phyloP scores from a whole-genome alignment of 495 filamentous ascomycete species.

The Xylaria cubensis region DNA sequence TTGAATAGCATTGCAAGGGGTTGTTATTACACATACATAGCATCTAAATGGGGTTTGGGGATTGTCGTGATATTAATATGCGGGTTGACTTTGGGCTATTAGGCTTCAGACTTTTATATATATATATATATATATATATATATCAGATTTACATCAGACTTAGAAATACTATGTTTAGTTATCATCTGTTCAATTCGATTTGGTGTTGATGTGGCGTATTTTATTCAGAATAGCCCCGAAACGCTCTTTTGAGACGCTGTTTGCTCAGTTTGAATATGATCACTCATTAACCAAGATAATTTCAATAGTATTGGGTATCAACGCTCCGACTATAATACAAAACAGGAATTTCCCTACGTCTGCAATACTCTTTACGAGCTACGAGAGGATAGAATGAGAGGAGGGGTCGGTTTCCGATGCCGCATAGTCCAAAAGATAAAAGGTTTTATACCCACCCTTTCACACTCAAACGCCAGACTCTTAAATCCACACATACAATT shows the following conservation, averaged over 20 bases:
- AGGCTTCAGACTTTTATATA: too few relatives aligned
- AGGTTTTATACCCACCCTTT: too few relatives aligned
- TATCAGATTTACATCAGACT: too few relatives aligned
- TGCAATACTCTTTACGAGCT: background rate
- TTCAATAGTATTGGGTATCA: background rate
- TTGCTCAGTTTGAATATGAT: background rate
- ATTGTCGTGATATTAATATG: background rate
- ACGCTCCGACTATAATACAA: background rate
- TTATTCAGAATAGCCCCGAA: background rate
- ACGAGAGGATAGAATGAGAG: background rate
- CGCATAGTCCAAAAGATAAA: background rate
- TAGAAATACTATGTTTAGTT: background rate
- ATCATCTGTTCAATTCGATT: background rate
- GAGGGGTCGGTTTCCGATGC: background rate
- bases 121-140: too few relatives aligned
- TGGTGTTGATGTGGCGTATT: background rate
- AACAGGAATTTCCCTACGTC: background rate
- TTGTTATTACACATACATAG: background rate
- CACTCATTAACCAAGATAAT: background rate
- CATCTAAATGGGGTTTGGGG: conserved; percentile 1
- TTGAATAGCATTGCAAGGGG: conserved; percentile 20
- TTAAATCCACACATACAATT: background rate
- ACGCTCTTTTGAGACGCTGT: background rate
- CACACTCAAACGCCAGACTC: too few relatives aligned
- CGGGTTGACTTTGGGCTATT: background rate